Evolutionary conservation across 2,329 filamentous ascomycete genomes (phyloP), one percentile per base, ranked within the genome.

Genomic region (Xylariaceae sp.): DNA sequence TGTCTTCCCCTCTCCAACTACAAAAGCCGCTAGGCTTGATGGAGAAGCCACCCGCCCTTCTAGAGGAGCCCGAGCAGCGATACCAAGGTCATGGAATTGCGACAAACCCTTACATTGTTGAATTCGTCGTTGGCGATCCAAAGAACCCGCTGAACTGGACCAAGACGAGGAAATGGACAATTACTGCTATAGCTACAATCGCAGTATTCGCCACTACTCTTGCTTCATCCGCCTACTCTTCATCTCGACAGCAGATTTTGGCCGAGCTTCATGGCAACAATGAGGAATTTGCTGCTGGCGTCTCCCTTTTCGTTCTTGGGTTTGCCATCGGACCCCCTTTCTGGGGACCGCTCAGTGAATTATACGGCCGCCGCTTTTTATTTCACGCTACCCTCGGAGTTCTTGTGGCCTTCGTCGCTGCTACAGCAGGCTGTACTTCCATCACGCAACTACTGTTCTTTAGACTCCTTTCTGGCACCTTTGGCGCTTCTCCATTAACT

Each of bases 131-230:
- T 11, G 64, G 79, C 37, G 85, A 89, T 60, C 75, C 77, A 6
- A 76, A 79, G 52, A 85, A 88, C 62, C 82, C 85, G 1, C 76
- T 83, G 72, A 69, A 69, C 39, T 85, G 80, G 27, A 14, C 27
- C 5, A 4, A 4, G 3, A 16, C 27, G 27, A 32, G 27, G 16
- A 87, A 87, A 67, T 89, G 85, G 84, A 59, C 61, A 25, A 77
- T 84, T 51, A 84, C 81, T 2, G 57, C 77, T 43, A 60, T 83
- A 23, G 77, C 83, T 42, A 82, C 84, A 10, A 54, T 84, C 19
- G 79, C 84, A 8, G 85, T 83, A 1, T 73, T 89, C 34, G 82
- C 75, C 22, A 82, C 88, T 22, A 72, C 85, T 2, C 84, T 89
- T 55, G 78, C 79, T 42, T 85, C 82, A 19, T 83, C 80, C 1